Base-by-base conservation (phyloP, 805 yeast species). In the Nakazawaea molendinolei region DNA sequence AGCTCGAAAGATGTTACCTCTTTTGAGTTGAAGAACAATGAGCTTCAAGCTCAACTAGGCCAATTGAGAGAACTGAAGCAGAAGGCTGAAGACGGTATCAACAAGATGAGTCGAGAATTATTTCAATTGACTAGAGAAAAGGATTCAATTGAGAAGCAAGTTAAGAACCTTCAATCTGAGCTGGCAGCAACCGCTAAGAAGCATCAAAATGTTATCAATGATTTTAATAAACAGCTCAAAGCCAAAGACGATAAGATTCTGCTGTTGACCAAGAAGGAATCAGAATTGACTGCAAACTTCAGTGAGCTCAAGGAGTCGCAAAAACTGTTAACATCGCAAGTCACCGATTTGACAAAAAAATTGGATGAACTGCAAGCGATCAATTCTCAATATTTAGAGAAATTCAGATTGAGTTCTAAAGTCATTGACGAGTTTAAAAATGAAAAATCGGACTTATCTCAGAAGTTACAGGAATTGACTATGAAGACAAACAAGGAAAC, bases 41-140 rank as follows among this genome's bases (percentile, higher is more conserved):
- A 50, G 13, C 44, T 69, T 13, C 55, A 56, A 27, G 40, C 41
- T 3, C 63, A 64, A 40, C 46, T 68, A 12, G 51, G 50, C 4
- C 41, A 50, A 2, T 38, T 60, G 6, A 65, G 60, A 29, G 55
- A 53, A 7, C 71, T 68, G 9, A 80, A 76, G 46, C 65, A 66
- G 18, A 79, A 72, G 44, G 83, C 90, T 1, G 96, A 89, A 49
- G 79, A 76, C 41, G 97, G 95, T 4, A 79, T 89, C 34, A 87
- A 87, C 52, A 87, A 86, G 47, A 84, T 89, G 95, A 82, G 80
- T 37, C 65, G 90, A 26, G 97, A 89, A 44, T 61, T 89, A 21
- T 73, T 86, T 55, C 71, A 71, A 32, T 61, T 86, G 28, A 69
- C 76, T 0, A 74, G 73, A 38, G 76, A 75, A 23, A 79, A 78